Conservation (phyloP, 2,329 filamentous ascomycete genomes). For the Sclerotinia glacialis region DNA sequence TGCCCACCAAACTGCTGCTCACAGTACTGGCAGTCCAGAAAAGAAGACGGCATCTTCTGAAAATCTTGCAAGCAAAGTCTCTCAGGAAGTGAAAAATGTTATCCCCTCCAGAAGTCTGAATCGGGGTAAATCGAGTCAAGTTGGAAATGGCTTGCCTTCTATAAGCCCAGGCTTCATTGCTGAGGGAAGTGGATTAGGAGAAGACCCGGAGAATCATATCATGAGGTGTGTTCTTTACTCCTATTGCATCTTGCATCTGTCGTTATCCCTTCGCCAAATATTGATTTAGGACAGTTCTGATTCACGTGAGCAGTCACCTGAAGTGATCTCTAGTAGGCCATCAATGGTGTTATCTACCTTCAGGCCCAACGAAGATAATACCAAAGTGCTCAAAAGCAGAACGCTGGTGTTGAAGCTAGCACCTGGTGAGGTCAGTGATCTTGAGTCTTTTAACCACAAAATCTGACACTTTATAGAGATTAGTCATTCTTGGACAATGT, state of each 20-base stretch:
- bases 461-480: conserved; percentile 46
- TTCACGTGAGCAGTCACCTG: conserved; percentile 31
- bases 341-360: conserved; percentile 48
- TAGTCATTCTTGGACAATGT: conserved; percentile 66
- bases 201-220: neutral
- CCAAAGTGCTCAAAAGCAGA: conserved; percentile 43
- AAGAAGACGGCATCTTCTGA: neutral
- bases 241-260: neutral
- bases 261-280: neutral
- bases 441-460: neutral
- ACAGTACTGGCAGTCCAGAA: neutral
- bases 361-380: conserved; percentile 46
- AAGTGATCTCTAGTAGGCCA: conserved; percentile 27
- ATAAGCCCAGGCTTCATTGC: conserved; percentile 6
- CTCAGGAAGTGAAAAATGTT: neutral
- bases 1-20: conserved; percentile 25
- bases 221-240: conserved; percentile 10
- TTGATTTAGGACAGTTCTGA: conserved; percentile 34
- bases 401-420: conserved; percentile 45
- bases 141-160: neutral
- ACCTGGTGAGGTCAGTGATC: conserved; percentile 49
- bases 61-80: neutral
- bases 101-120: neutral
- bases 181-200: neutral
- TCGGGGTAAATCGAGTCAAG: neutral